Evolutionary conservation across 2,329 filamentous ascomycete genomes (phyloP), one percentile per base, ranked within the genome.

Genomic region (Davidsoniella neocaledoniae): DNA sequence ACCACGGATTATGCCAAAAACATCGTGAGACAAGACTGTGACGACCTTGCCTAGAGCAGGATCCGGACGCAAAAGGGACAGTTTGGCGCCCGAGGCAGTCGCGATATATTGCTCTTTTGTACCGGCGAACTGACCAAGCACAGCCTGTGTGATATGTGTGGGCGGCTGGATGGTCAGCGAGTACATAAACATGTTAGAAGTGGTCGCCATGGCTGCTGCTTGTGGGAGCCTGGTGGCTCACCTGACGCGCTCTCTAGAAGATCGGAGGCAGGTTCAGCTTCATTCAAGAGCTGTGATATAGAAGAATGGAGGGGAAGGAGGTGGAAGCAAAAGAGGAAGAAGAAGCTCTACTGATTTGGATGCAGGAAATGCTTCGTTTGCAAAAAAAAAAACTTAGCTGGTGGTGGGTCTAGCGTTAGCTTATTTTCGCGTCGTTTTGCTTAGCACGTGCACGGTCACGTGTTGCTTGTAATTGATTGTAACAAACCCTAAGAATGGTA

Each of bases 151-250:
- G 60, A 94, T 79, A 53, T 86, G 83, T 57, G 87, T 88, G 33
- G 91, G 86, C 58, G 86, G 83, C 68, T 95, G 87, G 61, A 99
- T 81, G 58, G 91, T 96, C 70, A 98, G 74, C 61, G 86, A 91
- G 71, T 98, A 98, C 70, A 98, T 81, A 66, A 95, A 95, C 86
- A 95, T 94, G 65, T 90, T 90, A 57, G 88, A 95, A 54, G 90
- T 95, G 64, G 88, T 94, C 71, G 91, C 90, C 91, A 96, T 96
- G 63, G 62, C 74, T 62, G 60, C 66, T 61, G 61, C 60, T 65
- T 50, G 44, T 51, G 50, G 51, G 53, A 56, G 54, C 48, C 51
- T 53, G 44, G 47, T 47, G 51, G 51, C 51, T 53, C 51, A 53
- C 51, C 51, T 50, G 48, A 47, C 48, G 51, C 48, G 48, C 51